phyloP scores from a whole-genome alignment of 2,329 filamentous ascomycete genomes.

The Phaeosphaeria sp. region DNA sequence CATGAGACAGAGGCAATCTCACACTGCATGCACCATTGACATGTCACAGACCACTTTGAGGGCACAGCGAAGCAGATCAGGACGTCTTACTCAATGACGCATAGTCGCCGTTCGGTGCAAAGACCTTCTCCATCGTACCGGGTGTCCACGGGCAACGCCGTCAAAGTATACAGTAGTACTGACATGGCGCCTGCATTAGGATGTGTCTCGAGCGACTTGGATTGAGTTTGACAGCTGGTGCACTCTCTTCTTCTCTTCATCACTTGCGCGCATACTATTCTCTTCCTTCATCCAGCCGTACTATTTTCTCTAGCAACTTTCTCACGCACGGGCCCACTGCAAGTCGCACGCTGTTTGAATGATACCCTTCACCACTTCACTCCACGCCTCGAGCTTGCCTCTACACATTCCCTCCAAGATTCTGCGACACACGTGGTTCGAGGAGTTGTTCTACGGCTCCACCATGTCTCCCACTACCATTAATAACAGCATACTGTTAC shows the following conservation, averaged over 20 bases:
- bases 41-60: background rate
- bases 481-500: slow-evolving; percentile 49
- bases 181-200: slow-evolving; percentile 13
- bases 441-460: slow-evolving; percentile 42
- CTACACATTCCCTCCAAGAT: slow-evolving; percentile 35
- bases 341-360: slow-evolving; percentile 18
- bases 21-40: slow-evolving; percentile 1
- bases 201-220: background rate
- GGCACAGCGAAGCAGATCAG: background rate
- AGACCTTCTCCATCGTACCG: slow-evolving; percentile 11
- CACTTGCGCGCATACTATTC: background rate
- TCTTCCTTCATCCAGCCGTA: background rate
- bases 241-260: background rate
- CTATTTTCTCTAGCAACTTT: background rate
- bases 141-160: slow-evolving; percentile 1
- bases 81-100: slow-evolving; percentile 15
- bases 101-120: slow-evolving; percentile 20
- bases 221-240: background rate
- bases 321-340: slow-evolving; percentile 17
- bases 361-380: slow-evolving; percentile 22
- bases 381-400: slow-evolving; percentile 15
- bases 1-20: slow-evolving; percentile 1
- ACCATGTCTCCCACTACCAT: slow-evolving; percentile 43
- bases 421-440: slow-evolving; percentile 43
- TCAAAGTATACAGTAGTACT: background rate